These are phyloP conservation scores for Firmiana major DNA, from an alignment of 345 rosid species.

Conservation along the genomic window DNA sequence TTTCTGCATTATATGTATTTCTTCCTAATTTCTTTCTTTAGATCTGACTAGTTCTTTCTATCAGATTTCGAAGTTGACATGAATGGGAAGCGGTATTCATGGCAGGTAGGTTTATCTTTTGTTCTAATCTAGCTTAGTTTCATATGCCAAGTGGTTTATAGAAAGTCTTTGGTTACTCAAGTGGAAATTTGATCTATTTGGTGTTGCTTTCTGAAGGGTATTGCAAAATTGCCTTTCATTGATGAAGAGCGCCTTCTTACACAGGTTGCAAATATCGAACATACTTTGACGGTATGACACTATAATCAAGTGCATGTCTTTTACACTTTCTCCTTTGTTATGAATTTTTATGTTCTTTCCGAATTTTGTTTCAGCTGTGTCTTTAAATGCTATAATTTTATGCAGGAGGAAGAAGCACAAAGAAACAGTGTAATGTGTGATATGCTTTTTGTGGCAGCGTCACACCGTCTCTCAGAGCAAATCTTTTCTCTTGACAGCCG, in stretches of 20 bases:
- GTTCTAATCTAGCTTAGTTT: neutral
- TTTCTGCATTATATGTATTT: neutral
- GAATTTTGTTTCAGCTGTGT: neutral
- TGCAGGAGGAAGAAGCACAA: slow-evolving; percentile 75
- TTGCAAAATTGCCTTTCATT: slow-evolving; percentile 86
- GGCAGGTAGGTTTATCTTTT: slow-evolving; percentile 50
- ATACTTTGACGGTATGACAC: slow-evolving; percentile 33
- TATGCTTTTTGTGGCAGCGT: slow-evolving; percentile 72
- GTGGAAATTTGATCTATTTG: neutral
- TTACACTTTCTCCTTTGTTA: neutral
- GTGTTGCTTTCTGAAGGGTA: slow-evolving; percentile 38
- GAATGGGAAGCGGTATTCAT: slow-evolving; percentile 84
- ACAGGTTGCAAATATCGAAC: slow-evolving; percentile 60
- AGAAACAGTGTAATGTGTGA: slow-evolving; percentile 75
- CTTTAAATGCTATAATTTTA: neutral
- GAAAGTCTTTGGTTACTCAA: neutral
- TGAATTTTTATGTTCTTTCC: neutral
- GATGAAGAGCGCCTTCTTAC: slow-evolving; percentile 82
- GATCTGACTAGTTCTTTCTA: neutral
- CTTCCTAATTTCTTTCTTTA: neutral
- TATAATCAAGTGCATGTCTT: neutral
- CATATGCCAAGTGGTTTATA: neutral
- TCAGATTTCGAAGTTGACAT: slow-evolving; percentile 78
- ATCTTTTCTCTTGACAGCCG: slow-evolving; percentile 63
- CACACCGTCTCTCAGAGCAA: slow-evolving; percentile 71